phyloP scores from a whole-genome alignment of 169 alveolate genomes.

The Plasmodium gonderi region DNA sequence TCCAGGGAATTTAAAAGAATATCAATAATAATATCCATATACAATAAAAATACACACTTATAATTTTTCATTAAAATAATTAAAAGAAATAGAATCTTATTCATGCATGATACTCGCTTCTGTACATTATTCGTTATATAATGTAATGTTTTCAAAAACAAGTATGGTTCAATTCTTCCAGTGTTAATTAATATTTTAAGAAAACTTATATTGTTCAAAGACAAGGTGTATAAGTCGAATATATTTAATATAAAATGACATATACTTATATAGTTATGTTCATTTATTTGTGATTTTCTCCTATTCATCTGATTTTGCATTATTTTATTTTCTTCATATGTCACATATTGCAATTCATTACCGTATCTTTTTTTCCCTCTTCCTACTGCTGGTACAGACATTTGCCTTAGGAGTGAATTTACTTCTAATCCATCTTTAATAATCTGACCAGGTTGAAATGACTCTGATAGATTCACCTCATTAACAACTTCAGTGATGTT shows the following conservation, averaged over 20 bases:
- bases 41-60: conserved; percentile 30
- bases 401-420: no score
- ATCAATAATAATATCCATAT: conserved; percentile 58
- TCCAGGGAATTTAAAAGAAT: conserved; percentile 61
- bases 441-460: background rate
- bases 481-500: background rate
- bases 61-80: conserved; percentile 68
- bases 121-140: conserved; percentile 45
- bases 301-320: background rate
- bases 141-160: conserved; percentile 65
- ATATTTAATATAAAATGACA: conserved; percentile 73
- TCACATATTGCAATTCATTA: background rate
- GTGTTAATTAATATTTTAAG: conserved; percentile 56
- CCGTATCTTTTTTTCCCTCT: background rate
- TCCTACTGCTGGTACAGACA: background rate
- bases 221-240: conserved; percentile 58
- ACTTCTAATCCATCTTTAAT: no score
- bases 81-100: conserved; percentile 48
- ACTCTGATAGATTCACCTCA: background rate
- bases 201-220: conserved; percentile 55
- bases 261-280: conserved; percentile 54
- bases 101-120: conserved; percentile 50
- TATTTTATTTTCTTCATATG: background rate
- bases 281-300: conserved; percentile 8
- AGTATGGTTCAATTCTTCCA: conserved; percentile 65